These are phyloP conservation scores for Clavulina sp. DNA, from an alignment of 768 basidiomycete species.

Conservation along the genomic window DNA sequence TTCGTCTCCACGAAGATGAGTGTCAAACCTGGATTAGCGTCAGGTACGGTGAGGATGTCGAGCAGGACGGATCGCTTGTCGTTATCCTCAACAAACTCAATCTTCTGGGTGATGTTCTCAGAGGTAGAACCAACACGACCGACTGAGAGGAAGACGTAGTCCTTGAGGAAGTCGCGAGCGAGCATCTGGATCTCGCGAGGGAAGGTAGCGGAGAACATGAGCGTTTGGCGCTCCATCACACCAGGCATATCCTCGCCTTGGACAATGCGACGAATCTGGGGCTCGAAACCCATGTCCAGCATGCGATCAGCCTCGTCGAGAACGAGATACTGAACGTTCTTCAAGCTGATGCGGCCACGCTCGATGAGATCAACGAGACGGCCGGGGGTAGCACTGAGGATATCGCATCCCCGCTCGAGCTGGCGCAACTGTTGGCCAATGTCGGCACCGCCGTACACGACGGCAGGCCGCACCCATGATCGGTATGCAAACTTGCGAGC, in stretches of 20 bases:
- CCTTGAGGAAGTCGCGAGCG: constrained; percentile 90
- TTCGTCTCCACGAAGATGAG: constrained; percentile 99
- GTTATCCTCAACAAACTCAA: constrained; percentile 92
- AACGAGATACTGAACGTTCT: constrained; percentile 94
- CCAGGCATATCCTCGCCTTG: constrained; percentile 99
- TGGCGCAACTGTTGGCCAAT: constrained; percentile 86
- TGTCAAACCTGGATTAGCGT: constrained; percentile 50
- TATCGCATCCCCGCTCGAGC: constrained; percentile 93
- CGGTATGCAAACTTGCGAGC: constrained; percentile 98
- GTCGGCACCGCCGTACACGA: constrained; percentile 98
- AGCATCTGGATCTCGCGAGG: constrained; percentile 97
- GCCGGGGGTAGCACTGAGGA: constrained; percentile 91
- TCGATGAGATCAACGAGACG: constrained; percentile 98
- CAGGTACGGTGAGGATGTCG: constrained; percentile 75
- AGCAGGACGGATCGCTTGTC: constrained; percentile 96
- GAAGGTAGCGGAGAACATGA: constrained; percentile 99
- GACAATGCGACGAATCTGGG: constrained; percentile 94
- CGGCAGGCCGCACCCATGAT: constrained; percentile 97
- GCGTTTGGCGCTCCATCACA: constrained; percentile 76
- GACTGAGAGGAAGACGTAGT: constrained; percentile 97
- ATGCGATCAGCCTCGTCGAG: constrained; percentile 99
- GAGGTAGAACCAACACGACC: constrained; percentile 97
- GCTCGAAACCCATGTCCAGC: constrained; percentile 99
- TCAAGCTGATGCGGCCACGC: constrained; percentile 87
- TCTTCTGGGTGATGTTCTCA: constrained; percentile 98